Evolutionary conservation across 306 rosid genomes (phyloP).

Genomic region (Canavalia ensiformis): DNA sequence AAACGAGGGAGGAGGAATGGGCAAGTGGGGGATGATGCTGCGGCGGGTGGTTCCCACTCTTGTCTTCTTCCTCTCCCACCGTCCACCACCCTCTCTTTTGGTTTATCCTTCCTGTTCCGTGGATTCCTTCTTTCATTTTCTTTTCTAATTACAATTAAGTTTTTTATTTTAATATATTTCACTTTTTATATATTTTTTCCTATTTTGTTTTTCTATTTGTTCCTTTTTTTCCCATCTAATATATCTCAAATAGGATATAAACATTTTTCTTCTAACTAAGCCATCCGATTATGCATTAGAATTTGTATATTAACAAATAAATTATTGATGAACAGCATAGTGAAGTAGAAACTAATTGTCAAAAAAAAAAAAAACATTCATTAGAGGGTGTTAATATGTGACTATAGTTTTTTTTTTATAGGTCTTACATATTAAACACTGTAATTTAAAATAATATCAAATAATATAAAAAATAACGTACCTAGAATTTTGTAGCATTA

Average conservation of each 20-base stretch:
- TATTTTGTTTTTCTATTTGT: too few species aligned
- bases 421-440: not conserved
- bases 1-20: constrained; percentile 55
- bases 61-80: constrained; percentile 60
- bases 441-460: not conserved
- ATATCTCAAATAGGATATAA: too few species aligned
- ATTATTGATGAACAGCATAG: not conserved
- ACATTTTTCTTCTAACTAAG: too few species aligned
- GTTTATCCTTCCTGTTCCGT: not conserved
- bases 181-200: too few species aligned
- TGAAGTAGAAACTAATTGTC: not conserved
- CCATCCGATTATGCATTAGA: not conserved
- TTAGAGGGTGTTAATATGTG: not conserved
- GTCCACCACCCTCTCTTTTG: constrained; percentile 44
- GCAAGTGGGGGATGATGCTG: constrained; percentile 74
- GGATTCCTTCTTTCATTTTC: not conserved
- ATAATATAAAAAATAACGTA: not conserved
- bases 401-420: not conserved
- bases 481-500: not conserved
- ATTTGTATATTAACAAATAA: not conserved
- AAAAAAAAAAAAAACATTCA: not conserved
- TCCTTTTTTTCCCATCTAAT: too few species aligned
- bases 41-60: constrained; percentile 75
- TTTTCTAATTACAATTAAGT: not conserved
- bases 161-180: too few species aligned